Evolutionary conservation across 164 flowering plant species (phyloP).

Genomic region (Aristolochia californica): DNA sequence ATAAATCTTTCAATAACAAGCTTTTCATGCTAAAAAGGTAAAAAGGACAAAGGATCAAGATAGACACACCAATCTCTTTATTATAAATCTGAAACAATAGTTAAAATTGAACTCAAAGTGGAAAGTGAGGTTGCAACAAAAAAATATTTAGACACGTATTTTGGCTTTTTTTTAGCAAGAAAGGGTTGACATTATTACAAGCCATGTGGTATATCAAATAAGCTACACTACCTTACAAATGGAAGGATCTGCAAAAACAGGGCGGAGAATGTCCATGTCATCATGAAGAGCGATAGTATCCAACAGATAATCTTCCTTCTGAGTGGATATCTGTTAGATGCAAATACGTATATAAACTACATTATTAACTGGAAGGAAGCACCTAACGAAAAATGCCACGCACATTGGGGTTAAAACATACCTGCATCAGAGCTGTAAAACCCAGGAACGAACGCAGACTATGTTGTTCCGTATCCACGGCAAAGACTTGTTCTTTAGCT

Average conservation of each 20-base stretch:
- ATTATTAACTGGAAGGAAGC: not conserved
- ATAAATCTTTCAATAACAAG: too few species aligned
- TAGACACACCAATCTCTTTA: too few species aligned
- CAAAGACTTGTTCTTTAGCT: conserved; percentile 54
- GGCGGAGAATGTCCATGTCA: conserved; percentile 55
- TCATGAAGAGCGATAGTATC: conserved; percentile 86
- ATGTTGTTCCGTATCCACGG: conserved; percentile 94
- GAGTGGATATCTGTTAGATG: conserved; percentile 63
- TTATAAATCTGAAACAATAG: too few species aligned
- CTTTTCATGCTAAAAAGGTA: too few species aligned
- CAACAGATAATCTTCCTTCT: conserved; percentile 61
- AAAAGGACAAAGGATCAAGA: too few species aligned
- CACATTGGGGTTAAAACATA: conserved; percentile 4
- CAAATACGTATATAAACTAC: not conserved
- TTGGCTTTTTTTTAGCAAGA: too few species aligned
- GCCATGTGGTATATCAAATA: too few species aligned
- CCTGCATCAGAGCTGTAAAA: conserved; percentile 87
- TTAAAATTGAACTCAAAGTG: too few species aligned
- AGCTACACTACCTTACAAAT: conserved; percentile 60
- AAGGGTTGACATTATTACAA: too few species aligned
- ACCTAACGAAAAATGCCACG: not conserved
- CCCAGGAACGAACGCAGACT: conserved; percentile 78
- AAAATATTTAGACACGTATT: too few species aligned
- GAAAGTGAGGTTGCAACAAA: too few species aligned
- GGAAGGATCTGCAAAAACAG: conserved; percentile 62